These are phyloP conservation scores for Musa beccarii DNA, from an alignment of 176 grass and related monocot species.

Conservation along the genomic window DNA sequence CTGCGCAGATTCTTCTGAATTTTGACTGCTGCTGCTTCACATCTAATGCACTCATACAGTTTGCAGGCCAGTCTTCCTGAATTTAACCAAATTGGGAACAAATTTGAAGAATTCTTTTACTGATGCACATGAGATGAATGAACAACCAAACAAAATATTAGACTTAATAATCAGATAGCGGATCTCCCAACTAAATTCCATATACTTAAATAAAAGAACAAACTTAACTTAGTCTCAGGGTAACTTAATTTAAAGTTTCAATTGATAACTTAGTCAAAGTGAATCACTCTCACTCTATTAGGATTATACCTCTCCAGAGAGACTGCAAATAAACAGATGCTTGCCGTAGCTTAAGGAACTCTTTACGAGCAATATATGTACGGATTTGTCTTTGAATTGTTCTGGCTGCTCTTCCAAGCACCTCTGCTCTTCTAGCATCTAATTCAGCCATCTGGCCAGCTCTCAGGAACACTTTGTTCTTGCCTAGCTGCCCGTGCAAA, in stretches of 20 bases:
- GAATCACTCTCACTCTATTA: background rate
- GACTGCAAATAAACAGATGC: conserved; percentile 53
- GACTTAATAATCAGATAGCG: background rate
- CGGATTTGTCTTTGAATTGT: conserved; percentile 69
- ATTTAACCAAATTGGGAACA: conserved; percentile 11
- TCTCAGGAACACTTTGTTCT: conserved; percentile 89
- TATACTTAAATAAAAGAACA: background rate
- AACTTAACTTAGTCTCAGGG: background rate
- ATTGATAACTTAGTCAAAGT: background rate
- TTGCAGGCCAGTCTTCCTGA: conserved; percentile 74
- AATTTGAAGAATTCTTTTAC: background rate
- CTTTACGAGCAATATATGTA: conserved; percentile 67
- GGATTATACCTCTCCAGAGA: conserved; percentile 68
- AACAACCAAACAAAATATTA: background rate
- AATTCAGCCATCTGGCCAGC: conserved; percentile 99
- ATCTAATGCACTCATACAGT: conserved; percentile 45
- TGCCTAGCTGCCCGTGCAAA: conserved; percentile 56
- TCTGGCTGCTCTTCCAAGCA: conserved; percentile 65
- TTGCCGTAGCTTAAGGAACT: conserved; percentile 51
- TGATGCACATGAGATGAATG: background rate
- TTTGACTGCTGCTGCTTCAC: conserved; percentile 71
- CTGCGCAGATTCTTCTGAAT: conserved; percentile 65
- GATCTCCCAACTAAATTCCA: background rate
- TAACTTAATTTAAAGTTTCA: background rate
- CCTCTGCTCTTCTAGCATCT: conserved; percentile 90